These are phyloP conservation scores for Cladorrhinum sp. DNA, from an alignment of 2,329 filamentous ascomycete species.

Conservation along the genomic window DNA sequence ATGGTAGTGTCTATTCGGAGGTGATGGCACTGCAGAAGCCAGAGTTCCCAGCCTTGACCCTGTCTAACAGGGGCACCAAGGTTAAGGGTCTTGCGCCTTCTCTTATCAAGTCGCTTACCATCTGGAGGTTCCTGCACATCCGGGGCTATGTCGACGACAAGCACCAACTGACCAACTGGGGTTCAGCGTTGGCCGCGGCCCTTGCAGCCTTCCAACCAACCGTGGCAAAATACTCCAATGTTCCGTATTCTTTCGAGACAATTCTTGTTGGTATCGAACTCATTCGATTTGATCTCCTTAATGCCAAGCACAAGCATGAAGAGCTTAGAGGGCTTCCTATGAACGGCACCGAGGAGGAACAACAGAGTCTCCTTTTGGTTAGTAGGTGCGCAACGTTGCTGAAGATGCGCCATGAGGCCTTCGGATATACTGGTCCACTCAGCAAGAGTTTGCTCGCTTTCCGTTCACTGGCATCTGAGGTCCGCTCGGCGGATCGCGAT, in stretches of 20 bases:
- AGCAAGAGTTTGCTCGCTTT: constrained; percentile 87
- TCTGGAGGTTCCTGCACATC: constrained; percentile 88
- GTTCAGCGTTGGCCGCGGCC: constrained; percentile 70
- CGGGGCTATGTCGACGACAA: constrained; percentile 77
- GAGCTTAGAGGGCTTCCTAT: constrained; percentile 55
- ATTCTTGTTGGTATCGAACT: constrained; percentile 83
- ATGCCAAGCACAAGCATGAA: constrained; percentile 58
- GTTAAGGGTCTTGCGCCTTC: constrained; percentile 57
- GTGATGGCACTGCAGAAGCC: constrained; percentile 66
- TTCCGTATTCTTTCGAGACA: constrained; percentile 65
- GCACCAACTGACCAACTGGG: constrained; percentile 82
- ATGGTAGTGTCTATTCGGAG: constrained; percentile 55
- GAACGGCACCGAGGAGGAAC: constrained; percentile 66
- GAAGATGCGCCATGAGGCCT: constrained; percentile 75
- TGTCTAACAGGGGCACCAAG: constrained; percentile 54
- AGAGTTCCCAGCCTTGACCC: constrained; percentile 67
- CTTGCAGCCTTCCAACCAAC: constrained; percentile 60
- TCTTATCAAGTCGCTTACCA: constrained; percentile 66
- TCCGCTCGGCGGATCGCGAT: constrained; percentile 77
- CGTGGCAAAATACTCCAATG: constrained; percentile 42
- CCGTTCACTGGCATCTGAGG: constrained; percentile 75
- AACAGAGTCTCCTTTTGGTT: constrained; percentile 73
- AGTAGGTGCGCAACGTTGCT: constrained; percentile 82
- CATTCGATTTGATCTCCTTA: constrained; percentile 73
- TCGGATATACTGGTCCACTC: constrained; percentile 91